Conservation (phyloP, 257 asterid genomes). For the Solanum stenotomum region DNA sequence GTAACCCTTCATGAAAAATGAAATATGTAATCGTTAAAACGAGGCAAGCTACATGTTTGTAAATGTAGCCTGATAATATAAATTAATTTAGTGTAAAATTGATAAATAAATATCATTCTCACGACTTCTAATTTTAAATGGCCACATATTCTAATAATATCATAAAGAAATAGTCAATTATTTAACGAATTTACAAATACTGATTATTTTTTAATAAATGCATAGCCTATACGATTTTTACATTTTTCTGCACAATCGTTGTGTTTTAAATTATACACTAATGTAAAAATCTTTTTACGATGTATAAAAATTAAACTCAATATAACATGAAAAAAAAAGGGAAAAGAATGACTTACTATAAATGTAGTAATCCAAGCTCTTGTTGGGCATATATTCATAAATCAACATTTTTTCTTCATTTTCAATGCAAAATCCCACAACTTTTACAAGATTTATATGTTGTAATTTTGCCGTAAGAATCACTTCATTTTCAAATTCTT, state of each 20-base stretch:
- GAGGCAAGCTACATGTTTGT: too few relatives aligned
- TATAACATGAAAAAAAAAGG: neutral
- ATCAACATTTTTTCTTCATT: conserved; percentile 13
- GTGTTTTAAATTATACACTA: neutral
- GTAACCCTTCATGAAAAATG: too few relatives aligned
- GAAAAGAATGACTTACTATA: neutral
- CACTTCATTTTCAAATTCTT: conserved; percentile 17
- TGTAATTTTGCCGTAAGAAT: conserved; percentile 5
- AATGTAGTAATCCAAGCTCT: conserved; percentile 13
- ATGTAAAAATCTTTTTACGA: neutral
- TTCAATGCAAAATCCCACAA: conserved; percentile 12
- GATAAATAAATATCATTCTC: too few relatives aligned
- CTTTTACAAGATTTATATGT: conserved; percentile 7
- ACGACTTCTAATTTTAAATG: too few relatives aligned
- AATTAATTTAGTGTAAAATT: too few relatives aligned
- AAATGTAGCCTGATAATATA: too few relatives aligned
- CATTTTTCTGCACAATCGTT: neutral
- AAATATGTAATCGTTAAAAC: too few relatives aligned
- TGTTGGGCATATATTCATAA: conserved; percentile 16
- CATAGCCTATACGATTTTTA: too few relatives aligned
- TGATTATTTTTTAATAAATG: too few relatives aligned
- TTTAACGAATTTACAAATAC: too few relatives aligned
- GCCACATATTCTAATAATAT: too few relatives aligned
- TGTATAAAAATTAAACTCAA: neutral
- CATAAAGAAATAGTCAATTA: too few relatives aligned